Percentiles rank a stretch among this genome's conserved stretches.
Evolutionary conservation across 140 eudicot species (phyloP).

Genomic region (Anethum foeniculum): DNA sequence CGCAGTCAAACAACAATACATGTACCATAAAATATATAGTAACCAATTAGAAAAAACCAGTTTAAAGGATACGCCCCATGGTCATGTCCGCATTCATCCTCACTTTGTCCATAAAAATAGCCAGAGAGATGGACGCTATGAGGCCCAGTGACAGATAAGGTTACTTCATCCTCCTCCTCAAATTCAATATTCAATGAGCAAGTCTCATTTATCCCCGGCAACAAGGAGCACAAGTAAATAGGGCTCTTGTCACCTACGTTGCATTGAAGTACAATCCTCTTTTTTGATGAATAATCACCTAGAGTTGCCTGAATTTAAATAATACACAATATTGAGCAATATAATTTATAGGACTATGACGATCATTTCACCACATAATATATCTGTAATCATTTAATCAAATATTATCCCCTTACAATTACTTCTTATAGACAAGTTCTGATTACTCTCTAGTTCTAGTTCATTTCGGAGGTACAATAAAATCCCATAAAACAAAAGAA

Average conservation of each 20-base stretch:
- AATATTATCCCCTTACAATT: neutral
- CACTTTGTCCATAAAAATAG: conserved; percentile 50
- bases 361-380: neutral
- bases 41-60: neutral
- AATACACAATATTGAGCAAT: conserved; percentile 9
- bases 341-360: neutral
- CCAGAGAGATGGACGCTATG: conserved; percentile 86
- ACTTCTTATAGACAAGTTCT: neutral
- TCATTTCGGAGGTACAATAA: neutral
- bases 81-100: conserved; percentile 40
- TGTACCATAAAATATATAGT: neutral
- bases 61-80: conserved; percentile 62
- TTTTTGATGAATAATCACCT: conserved; percentile 48
- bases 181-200: conserved; percentile 74
- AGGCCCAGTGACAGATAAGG: conserved; percentile 73
- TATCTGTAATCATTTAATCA: neutral
- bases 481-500: neutral
- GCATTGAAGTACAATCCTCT: conserved; percentile 69
- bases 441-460: neutral
- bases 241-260: conserved; percentile 71
- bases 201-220: conserved; percentile 62
- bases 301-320: conserved; percentile 64
- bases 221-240: conserved; percentile 59
- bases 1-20: neutral
- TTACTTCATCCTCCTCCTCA: conserved; percentile 77